Evolutionary conservation across 192 early-diverging fungal species (phyloP), one percentile per base, ranked within the genome.

Genomic region (Ambispora gerdemannii): DNA sequence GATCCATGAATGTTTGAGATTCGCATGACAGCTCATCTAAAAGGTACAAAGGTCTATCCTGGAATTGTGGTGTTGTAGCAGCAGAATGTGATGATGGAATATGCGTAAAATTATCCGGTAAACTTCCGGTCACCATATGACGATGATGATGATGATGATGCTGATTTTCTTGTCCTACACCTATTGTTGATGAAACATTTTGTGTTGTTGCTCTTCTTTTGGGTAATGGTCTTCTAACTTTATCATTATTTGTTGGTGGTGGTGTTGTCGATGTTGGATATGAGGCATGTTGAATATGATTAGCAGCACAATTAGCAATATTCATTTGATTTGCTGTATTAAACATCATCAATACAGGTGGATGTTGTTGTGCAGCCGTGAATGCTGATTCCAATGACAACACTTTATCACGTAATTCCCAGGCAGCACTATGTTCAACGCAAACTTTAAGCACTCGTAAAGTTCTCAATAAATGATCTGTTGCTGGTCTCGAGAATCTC

Each of bases 381-480:
- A 61, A 61, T 6, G 59, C 59, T 25, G 25, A 22, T 30, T 61
- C 59, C 30, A 61, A 34, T 15, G 24, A 8, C 3, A 7, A 10
- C 8, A 61, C 59, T 31, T 61, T 61, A 34, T 61, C 59, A 61
- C 59, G 33, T 31, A 61, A 34, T 61, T 61, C 59, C 4, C 6
- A 15, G 8, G 59, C 59, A 33, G 59, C 17, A 61, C 59, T 55
- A 17, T 69, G 67, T 25, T 69, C 67, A 56, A 69, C 52, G 1
- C 67, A 69, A 56, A 69, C 35, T 38, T 30, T 34, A 7, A 69
- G 52, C 22, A 69, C 67, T 22, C 51, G 22, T 35, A 69, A 56
- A 34, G 67, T 56, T 36, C 31, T 22, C 28, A 56, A 52, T 28
- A 69, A 56, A 56, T 68, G 52, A 36, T 68, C 67, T 36, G 49